phyloP scores from a whole-genome alignment of 495 filamentous ascomycete genomes.

The Ascobolus immersus region DNA sequence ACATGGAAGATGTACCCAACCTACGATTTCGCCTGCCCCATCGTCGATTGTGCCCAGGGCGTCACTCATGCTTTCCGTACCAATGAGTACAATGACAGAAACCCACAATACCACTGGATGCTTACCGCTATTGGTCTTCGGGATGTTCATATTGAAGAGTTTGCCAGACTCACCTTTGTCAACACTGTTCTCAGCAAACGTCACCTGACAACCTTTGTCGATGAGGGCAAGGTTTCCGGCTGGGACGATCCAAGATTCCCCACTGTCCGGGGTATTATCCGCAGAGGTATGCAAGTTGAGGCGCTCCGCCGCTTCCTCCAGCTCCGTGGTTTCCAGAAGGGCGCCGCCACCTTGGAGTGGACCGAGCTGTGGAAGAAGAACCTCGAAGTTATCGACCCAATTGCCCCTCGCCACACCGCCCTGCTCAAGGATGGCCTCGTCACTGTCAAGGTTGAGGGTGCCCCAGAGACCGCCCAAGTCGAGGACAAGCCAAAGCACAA shows the following conservation, averaged over 20 bases:
- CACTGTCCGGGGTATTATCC: conserved; percentile 64
- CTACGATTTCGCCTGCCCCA: conserved; percentile 81
- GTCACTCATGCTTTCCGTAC: conserved; percentile 88
- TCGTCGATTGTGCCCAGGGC: conserved; percentile 73
- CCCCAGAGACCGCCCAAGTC: conserved; percentile 33
- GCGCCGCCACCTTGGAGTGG: conserved; percentile 82
- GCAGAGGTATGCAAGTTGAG: conserved; percentile 74
- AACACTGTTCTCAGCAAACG: conserved; percentile 76
- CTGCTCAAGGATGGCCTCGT: conserved; percentile 41
- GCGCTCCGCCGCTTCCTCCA: conserved; percentile 80
- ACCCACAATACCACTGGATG: conserved; percentile 95
- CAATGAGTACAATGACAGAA: conserved; percentile 91
- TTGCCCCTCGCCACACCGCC: conserved; percentile 64
- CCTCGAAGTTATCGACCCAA: conserved; percentile 83
- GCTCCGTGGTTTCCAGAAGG: conserved; percentile 71
- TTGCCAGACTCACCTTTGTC: conserved; percentile 89
- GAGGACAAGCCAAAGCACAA: conserved; percentile 61
- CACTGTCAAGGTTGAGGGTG: conserved; percentile 41
- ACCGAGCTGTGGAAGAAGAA: conserved; percentile 77
- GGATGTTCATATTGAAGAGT: conserved; percentile 88
- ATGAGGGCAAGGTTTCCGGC: conserved; percentile 61
- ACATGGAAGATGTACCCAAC: conserved; percentile 92
- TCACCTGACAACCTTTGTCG: conserved; percentile 82
- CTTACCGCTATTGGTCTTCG: conserved; percentile 62
- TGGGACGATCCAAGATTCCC: conserved; percentile 95